phyloP scores from a whole-genome alignment of 2,329 filamentous ascomycete species.

The Cordyceps fumosorosea region DNA sequence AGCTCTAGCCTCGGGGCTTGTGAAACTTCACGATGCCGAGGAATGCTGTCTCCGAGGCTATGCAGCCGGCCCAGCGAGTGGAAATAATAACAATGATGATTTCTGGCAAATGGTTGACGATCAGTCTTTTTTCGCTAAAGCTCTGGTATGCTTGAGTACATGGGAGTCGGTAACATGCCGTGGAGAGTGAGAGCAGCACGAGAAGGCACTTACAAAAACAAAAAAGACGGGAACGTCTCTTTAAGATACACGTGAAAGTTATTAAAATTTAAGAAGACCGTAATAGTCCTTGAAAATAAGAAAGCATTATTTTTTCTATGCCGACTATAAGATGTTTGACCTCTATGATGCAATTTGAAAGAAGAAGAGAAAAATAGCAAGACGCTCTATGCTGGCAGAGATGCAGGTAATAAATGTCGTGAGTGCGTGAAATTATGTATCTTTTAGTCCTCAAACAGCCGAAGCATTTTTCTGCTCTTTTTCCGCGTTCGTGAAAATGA shows the following conservation, averaged over 20 bases:
- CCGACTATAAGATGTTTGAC: not conserved
- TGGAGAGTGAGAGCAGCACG: no score
- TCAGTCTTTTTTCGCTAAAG: not conserved
- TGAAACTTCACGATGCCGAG: not conserved
- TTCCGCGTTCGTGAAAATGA: constrained; percentile 35
- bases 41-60: not conserved
- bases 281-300: not conserved
- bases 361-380: not conserved
- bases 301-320: not conserved
- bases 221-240: no score
- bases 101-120: no score
- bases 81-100: not conserved
- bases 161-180: no score
- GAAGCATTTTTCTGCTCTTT: constrained; percentile 13
- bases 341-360: not conserved
- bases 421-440: not conserved
- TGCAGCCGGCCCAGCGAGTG: not conserved
- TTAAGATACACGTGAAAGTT: no score
- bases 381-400: not conserved
- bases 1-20: not conserved
- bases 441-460: not conserved
- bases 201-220: no score
- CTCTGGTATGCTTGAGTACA: no score
- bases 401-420: constrained; percentile 1
- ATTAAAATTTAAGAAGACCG: not conserved